Evolutionary conservation across 192 early-diverging fungal species (phyloP), one percentile per base, ranked within the genome.

Genomic region (Coemansia sp.): DNA sequence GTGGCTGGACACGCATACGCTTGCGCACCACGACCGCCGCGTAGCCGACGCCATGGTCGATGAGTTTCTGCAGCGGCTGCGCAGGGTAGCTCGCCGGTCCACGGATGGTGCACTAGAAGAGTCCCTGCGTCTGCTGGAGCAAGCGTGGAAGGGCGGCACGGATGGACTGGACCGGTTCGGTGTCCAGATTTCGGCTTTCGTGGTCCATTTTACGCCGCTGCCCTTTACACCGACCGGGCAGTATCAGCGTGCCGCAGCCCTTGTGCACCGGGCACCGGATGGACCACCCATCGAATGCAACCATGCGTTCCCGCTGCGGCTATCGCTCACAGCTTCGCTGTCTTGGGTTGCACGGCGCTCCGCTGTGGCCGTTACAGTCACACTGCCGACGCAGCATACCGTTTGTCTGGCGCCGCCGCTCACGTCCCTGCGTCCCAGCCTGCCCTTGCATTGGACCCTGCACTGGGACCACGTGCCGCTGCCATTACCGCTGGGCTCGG

Each of bases 401-500:
- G 6, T 57, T 15, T 23, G 25, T n/a, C 13, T 64, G 36, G 23
- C 22, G 31, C 71, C 67, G 23, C 72, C 72, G 22, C 28, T 37
- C 0, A 25, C 34, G n/a, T n/a, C n/a, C n/a, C n/a, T 0, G 14
- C 53, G 11, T 19, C 74, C 1, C 61, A 55, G 14, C 77, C 77
- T 48, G 14, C 61, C 48, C 4, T 34, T 70, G 57, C 67, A 80
- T 22, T 80, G 68, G 71, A 19, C 45, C 19, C 41, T 80, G 17
- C 59, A 42, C n/a, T 80, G 77, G 70, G 34, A 58, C 42, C 15
- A 63, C 0, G 56, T 68, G 6, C 61, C 71, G 5, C 60, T 70
- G 8, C 45, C 50, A 15, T 45, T 80, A 61, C 77, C 77, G 3
- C 65, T 80, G 61, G 59, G 77, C 25, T 70, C 77, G 0, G 77